Base-by-base conservation (phyloP, 495 filamentous ascomycete species). In the Penicillium roqueforti region DNA sequence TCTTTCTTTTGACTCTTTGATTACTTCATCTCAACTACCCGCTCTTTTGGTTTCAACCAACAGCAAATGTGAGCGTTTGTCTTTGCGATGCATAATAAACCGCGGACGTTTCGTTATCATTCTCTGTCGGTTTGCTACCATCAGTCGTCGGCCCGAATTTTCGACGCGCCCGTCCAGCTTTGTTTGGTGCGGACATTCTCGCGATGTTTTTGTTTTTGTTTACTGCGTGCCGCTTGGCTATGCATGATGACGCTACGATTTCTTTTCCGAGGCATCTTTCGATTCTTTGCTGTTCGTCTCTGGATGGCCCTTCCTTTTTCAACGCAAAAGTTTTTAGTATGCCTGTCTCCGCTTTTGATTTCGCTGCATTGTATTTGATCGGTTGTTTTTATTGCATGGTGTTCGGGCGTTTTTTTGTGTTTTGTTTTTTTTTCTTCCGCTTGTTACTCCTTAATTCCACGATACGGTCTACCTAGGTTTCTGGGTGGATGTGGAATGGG, bases 11-110 rank as follows among this genome's bases (percentile, higher is more conserved):
- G 39, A 25, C 49, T 32, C 47, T 34, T 49, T 50, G 39, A 48
- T n/a, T n/a, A n/a, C 51, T 48, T 14, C 40, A 40, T 39, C 42
- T 29, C 42, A 43, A 42, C 39, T 29, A 18, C 25, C 26, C 31
- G n/a, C 47, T 47, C 25, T 32, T 29, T 39, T 19, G 57, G 51
- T 54, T 39, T 37, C 16, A 16, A 14, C 55, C 29, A 18, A 29
- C 51, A 13, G 46, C 52, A 13, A 18, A 19, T 53, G 53, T 19
- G 18, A 28, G 18, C 45, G 56, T 56, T 39, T 39, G 38, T 58
- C 63, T 66, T 62, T 68, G 72, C 72, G 72, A 76, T 68, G 72
- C 54, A 59, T 57, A 55, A 76, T 76, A 76, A 76, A 76, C 72
- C 72, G 72, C 72, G 67, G 58, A 60, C 39, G 6, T 39, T 58